Evolutionary conservation across 345 rosid genomes (phyloP).

Genomic region (Acer negundo): DNA sequence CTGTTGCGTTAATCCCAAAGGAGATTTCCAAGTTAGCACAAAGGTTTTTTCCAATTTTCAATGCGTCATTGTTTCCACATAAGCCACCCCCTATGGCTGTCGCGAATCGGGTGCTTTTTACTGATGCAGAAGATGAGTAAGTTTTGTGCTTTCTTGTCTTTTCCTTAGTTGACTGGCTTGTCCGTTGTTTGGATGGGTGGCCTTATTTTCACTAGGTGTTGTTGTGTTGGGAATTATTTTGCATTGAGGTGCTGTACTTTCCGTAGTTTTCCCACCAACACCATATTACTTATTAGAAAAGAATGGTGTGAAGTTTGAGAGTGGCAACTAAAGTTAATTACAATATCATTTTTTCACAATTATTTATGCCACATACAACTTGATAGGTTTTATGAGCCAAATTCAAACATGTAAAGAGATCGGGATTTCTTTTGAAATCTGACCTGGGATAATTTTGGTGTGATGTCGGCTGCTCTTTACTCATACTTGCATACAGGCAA

Average conservation of each 20-base stretch:
- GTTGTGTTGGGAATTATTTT: background rate
- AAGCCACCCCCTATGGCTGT: conserved; percentile 81
- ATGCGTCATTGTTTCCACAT: conserved; percentile 75
- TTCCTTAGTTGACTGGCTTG: conserved; percentile 3
- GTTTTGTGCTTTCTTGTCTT: conserved; percentile 34
- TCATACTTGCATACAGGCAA: background rate
- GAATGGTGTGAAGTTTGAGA: background rate
- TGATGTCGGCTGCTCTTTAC: background rate
- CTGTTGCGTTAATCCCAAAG: conserved; percentile 83
- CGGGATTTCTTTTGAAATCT: too few relatives aligned
- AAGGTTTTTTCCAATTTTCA: conserved; percentile 64
- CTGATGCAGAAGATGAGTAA: conserved; percentile 96
- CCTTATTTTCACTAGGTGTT: background rate
- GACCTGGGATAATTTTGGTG: background rate
- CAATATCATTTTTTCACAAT: background rate
- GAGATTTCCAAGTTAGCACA: conserved; percentile 74
- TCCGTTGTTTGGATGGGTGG: background rate
- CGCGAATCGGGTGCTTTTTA: conserved; percentile 82
- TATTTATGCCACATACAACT: background rate
- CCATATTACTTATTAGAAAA: too few relatives aligned
- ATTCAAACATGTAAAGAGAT: background rate
- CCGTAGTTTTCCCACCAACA: background rate
- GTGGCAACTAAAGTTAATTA: background rate
- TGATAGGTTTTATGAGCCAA: background rate
- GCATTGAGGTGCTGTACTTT: background rate